Percentiles rank a stretch among this genome's conserved stretches.
Evolutionary conservation across 257 asterid species (phyloP).

Genomic region (Vinca minor): DNA sequence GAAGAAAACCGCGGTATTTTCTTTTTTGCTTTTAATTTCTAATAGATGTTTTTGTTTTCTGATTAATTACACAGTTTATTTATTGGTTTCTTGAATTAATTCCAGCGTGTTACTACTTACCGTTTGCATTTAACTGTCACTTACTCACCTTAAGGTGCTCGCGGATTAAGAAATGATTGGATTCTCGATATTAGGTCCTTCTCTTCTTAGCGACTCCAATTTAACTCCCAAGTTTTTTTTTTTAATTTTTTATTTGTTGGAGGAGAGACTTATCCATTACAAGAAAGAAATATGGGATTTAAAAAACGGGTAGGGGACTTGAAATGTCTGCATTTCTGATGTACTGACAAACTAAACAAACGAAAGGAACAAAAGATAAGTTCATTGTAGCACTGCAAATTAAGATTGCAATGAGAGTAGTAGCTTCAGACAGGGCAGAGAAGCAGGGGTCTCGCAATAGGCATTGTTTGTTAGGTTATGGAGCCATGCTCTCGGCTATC

Average conservation of each 20-base stretch:
- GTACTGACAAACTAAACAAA: background rate
- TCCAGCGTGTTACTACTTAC: background rate
- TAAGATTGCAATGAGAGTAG: background rate
- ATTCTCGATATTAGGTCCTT: no score
- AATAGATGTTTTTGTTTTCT: background rate
- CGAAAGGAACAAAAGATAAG: background rate
- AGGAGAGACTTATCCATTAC: no score
- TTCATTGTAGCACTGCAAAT: background rate
- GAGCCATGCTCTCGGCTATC: no score
- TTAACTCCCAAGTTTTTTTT: no score
- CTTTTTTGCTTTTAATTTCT: background rate
- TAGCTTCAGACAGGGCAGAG: background rate
- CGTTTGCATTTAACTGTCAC: no score
- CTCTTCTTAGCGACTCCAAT: no score
- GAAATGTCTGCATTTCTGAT: background rate
- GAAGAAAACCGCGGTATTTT: slow-evolving; percentile 30
- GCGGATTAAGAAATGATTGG: no score
- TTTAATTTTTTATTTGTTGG: no score
- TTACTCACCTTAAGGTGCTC: no score
- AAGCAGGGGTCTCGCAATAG: background rate
- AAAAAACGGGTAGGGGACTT: no score
- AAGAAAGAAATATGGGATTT: no score
- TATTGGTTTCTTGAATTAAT: background rate
- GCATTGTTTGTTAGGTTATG: background rate
- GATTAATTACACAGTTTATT: no score